Conservation (phyloP, 129 eudicot species). For the Rutidosis leptorrhynchoides region DNA sequence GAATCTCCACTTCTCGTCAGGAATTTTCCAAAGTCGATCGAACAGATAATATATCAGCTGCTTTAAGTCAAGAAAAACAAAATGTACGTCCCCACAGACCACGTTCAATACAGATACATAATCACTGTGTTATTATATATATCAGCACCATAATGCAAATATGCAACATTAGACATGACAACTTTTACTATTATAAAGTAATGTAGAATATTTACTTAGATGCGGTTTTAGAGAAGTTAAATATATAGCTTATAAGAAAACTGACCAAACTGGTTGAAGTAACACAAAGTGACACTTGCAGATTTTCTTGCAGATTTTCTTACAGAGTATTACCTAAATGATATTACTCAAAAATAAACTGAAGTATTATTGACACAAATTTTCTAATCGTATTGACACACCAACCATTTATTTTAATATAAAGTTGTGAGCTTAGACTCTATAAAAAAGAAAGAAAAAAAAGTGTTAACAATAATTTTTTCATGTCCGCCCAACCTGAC, state of each 20-base stretch:
- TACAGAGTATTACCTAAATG: not conserved
- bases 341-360: not conserved
- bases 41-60: slow-evolving; percentile 84
- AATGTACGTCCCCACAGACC: slow-evolving; percentile 7
- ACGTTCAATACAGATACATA: not conserved
- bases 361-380: not conserved
- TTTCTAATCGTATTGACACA: not conserved
- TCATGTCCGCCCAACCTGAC: not conserved
- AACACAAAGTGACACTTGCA: not conserved
- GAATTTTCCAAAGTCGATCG: slow-evolving; percentile 84
- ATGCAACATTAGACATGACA: not conserved
- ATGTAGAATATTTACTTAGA: too few relatives aligned
- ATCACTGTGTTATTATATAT: not conserved
- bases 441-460: not conserved
- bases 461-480: not conserved
- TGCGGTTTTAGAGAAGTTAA: not conserved
- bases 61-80: slow-evolving; percentile 37
- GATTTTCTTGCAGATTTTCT: not conserved
- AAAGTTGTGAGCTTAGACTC: not conserved
- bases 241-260: not conserved
- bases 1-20: slow-evolving; percentile 71
- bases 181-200: not conserved
- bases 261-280: not conserved
- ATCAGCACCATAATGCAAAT: not conserved
- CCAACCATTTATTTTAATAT: not conserved